phyloP scores from a whole-genome alignment of 441 rosid species.

The California macrophylla region DNA sequence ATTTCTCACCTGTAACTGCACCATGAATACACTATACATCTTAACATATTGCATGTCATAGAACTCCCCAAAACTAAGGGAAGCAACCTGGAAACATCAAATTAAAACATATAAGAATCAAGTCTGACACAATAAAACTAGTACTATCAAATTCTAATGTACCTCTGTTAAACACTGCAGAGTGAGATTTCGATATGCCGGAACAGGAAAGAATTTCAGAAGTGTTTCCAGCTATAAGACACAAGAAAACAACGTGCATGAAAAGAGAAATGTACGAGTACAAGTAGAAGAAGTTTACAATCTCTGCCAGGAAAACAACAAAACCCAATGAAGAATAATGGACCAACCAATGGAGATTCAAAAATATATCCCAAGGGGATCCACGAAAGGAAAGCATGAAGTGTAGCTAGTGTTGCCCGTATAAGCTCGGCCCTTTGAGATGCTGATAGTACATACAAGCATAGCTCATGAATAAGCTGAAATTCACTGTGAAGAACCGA shows the following conservation, averaged over 20 bases:
- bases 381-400: slow-evolving; percentile 99
- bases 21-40: slow-evolving; percentile 73
- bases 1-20: slow-evolving; percentile 58
- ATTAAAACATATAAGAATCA: slow-evolving; percentile 8
- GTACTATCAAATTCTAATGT: too few species aligned
- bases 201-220: slow-evolving; percentile 69
- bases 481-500: slow-evolving; percentile 70
- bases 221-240: slow-evolving; percentile 81
- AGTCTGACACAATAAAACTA: too few species aligned
- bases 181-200: slow-evolving; percentile 86
- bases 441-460: slow-evolving; percentile 91
- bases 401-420: slow-evolving; percentile 83
- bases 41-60: slow-evolving; percentile 73
- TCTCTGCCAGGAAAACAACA: slow-evolving; percentile 8
- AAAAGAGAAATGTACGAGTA: too few species aligned
- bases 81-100: slow-evolving; percentile 65
- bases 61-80: slow-evolving; percentile 85
- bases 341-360: slow-evolving; percentile 87
- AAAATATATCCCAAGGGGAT: slow-evolving; percentile 98
- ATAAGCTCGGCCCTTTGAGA: slow-evolving; percentile 95
- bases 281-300: background rate
- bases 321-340: slow-evolving; percentile 3
- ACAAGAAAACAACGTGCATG: slow-evolving; percentile 10
- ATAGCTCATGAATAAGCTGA: slow-evolving; percentile 96
- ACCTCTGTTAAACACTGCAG: slow-evolving; percentile 99